phyloP scores from a whole-genome alignment of 169 alveolate genomes.

The Eimeria acervulina region DNA sequence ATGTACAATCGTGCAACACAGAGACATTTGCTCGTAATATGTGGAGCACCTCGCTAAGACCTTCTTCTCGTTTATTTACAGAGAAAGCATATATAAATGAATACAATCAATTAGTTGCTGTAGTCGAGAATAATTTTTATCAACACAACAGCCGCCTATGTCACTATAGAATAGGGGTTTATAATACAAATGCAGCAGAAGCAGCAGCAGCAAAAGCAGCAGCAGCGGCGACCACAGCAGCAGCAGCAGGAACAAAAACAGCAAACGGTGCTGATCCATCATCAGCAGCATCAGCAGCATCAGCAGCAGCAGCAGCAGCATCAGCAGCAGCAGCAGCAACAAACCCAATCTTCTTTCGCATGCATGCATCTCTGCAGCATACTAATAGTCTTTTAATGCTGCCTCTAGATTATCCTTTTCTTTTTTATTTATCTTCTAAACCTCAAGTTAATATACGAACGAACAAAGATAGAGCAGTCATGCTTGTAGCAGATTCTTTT shows the following conservation, averaged over 20 bases:
- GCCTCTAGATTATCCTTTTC: constrained; percentile 5
- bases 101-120: constrained; percentile 69
- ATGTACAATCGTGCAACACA: constrained; percentile 67
- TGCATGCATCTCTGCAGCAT: constrained; percentile 66
- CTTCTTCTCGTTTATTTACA: constrained; percentile 9
- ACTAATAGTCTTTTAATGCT: neutral
- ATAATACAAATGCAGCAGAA: neutral
- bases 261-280: neutral
- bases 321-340: no score
- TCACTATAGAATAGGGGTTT: constrained; percentile 47
- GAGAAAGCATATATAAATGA: constrained; percentile 28
- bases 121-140: constrained; percentile 54
- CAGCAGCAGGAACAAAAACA: no score
- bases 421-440: neutral
- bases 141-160: neutral
- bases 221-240: no score
- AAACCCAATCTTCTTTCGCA: constrained; percentile 60
- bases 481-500: neutral
- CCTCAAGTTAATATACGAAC: neutral
- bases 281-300: no score
- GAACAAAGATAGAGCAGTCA: neutral
- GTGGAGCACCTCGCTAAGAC: constrained; percentile 45
- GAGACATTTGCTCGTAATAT: constrained; percentile 57
- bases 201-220: no score
- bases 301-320: no score